These are phyloP conservation scores for Kingdonia uniflora DNA, from an alignment of 164 flowering plant species.

Conservation along the genomic window DNA sequence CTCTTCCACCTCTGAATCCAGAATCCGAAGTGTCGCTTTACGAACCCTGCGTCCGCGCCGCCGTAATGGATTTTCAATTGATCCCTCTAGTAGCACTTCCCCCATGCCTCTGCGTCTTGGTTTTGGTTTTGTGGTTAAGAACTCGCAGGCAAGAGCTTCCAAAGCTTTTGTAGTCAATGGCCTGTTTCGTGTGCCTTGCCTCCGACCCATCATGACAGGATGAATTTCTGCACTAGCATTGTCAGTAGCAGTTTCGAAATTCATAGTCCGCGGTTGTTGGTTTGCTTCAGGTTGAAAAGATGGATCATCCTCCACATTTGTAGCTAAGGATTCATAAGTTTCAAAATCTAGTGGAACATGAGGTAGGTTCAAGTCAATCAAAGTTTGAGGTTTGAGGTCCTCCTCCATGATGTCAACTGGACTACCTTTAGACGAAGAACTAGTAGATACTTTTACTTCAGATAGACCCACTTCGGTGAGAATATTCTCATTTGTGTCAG, in stretches of 20 bases:
- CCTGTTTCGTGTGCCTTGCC: conserved; percentile 66
- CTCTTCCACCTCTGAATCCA: conserved; percentile 21
- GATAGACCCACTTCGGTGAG: conserved; percentile 10
- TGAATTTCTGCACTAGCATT: conserved; percentile 19
- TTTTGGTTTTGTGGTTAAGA: conserved; percentile 19
- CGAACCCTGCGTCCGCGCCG: conserved; percentile 18
- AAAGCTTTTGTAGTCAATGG: conserved; percentile 50
- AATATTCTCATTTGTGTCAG: conserved; percentile 11
- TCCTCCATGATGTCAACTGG: conserved; percentile 20
- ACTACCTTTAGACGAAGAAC: conserved; percentile 17
- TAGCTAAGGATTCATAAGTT: conserved; percentile 18
- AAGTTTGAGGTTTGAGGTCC: conserved; percentile 13
- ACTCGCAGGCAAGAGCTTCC: conserved; percentile 60
- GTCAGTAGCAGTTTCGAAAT: conserved; percentile 8
- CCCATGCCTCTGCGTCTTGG: conserved; percentile 18
- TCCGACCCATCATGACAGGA: conserved; percentile 18
- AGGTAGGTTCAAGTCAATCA: conserved; percentile 52
- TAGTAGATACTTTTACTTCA: conserved; percentile 17
- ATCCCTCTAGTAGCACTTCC: conserved; percentile 7
- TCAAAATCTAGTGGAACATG: conserved; percentile 27
- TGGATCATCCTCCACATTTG: conserved; percentile 5
- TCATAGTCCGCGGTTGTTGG: conserved; percentile 5
- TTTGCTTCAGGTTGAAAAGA: conserved; percentile 7
- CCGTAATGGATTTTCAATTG: conserved; percentile 22
- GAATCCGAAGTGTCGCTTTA: background rate